These are phyloP conservation scores for Protea cynaroides DNA, from an alignment of 164 flowering plant genomes.

Conservation along the genomic window DNA sequence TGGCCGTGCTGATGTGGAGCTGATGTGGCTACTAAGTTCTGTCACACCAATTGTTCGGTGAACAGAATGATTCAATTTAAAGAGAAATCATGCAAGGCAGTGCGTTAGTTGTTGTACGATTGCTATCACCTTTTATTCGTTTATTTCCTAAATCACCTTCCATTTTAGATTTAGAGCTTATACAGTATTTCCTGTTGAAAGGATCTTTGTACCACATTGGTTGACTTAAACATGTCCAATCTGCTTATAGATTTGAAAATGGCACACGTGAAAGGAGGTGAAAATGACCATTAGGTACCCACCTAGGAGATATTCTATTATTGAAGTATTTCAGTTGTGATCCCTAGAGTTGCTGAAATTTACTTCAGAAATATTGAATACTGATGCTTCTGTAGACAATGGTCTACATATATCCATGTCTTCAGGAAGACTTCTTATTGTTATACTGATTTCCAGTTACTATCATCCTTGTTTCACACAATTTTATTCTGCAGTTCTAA, in stretches of 20 bases:
- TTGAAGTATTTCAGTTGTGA: too few relatives aligned
- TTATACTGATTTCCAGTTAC: neutral
- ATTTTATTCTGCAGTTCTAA: neutral
- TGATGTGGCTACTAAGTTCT: too few relatives aligned
- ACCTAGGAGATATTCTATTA: too few relatives aligned
- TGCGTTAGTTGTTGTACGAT: slow-evolving; percentile 33
- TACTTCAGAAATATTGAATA: too few relatives aligned
- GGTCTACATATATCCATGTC: too few relatives aligned
- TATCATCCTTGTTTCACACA: neutral
- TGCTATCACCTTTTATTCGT: slow-evolving; percentile 3
- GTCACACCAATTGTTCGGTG: too few relatives aligned
- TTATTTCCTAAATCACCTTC: neutral
- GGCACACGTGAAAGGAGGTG: neutral
- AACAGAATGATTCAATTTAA: slow-evolving; percentile 96
- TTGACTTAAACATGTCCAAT: neutral
- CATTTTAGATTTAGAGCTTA: neutral
- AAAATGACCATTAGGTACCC: too few relatives aligned
- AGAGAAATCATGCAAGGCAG: slow-evolving; percentile 95
- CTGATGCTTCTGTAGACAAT: too few relatives aligned
- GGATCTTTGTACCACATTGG: neutral
- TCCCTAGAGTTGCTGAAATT: too few relatives aligned
- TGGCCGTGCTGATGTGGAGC: too few relatives aligned
- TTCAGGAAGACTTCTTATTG: neutral
- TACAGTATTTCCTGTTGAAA: neutral
- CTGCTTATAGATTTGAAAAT: neutral